Evolutionary conservation across 2,329 filamentous ascomycete genomes (phyloP), one percentile per base, ranked within the genome.

Genomic region (Chrysoporthe cubensis): DNA sequence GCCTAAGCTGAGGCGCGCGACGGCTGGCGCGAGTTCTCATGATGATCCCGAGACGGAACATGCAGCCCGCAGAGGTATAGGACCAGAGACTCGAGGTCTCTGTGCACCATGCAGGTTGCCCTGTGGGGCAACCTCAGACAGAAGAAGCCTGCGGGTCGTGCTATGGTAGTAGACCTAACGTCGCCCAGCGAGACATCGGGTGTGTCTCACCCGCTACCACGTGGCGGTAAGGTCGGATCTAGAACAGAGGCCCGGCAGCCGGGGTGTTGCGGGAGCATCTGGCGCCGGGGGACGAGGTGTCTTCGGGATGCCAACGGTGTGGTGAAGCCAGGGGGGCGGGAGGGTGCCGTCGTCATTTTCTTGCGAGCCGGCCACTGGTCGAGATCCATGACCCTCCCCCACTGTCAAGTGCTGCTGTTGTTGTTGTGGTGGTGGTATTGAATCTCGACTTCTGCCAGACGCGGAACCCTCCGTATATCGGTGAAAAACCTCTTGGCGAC

Each of bases 261-360:
- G 54, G 54, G 54, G n/a, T 57, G 34, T 40, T 57, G 34, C 54
- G 34, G 54, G n/a, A 37, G 34, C 52, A 57, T 57, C 8, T n/a
- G 52, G 7, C 14, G 52, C 52, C 32, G 18, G 52, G 52, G 26
- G 6, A 56, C 11, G 26, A 56, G 52, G 4, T 46, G 11, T 56
- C 3, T 4, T 18, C 7, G 21, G 32, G 14, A 56, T 13, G 52
- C 1, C 26, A 37, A 37, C 7, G 13, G 18, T 37, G 32, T 37
- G 16, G 18, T 57, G 54, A 14, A 4, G 44, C 44, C 14, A 32
- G 18, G 18, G 7, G 18, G 7, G 40, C 34, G 34, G 16, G 8
- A 4, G 16, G 26, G 2, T 26, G 14, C 16, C 34, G 18, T 16
- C 4, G 50, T 26, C 48, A 26, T 52, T 57, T 57, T 57, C 34